Evolutionary conservation across 306 rosid species (phyloP).

Genomic region (Sechiopsis laciniata): DNA sequence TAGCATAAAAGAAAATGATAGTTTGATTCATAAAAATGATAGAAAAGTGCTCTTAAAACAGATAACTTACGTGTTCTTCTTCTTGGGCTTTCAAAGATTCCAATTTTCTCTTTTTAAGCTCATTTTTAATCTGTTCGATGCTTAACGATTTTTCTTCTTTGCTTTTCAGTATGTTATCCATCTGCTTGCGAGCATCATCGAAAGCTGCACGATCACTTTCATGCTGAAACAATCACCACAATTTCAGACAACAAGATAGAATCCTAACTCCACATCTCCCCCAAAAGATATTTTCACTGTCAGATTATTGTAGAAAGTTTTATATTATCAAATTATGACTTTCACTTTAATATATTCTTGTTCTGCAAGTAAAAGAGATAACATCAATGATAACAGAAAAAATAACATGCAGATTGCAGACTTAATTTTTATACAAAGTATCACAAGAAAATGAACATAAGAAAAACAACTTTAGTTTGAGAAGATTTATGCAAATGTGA

Average conservation of each 20-base stretch:
- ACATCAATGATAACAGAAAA: background rate
- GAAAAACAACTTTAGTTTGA: conserved; percentile 4
- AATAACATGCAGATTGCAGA: background rate
- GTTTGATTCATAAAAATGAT: background rate
- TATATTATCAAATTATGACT: conserved; percentile 3
- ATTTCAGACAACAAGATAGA: background rate
- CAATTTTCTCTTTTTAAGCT: conserved; percentile 52
- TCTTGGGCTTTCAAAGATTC: conserved; percentile 58
- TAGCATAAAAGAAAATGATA: conserved; percentile 3
- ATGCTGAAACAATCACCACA: conserved; percentile 48
- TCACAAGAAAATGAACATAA: background rate
- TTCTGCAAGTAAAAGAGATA: background rate
- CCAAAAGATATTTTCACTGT: background rate
- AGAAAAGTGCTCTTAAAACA: conserved; percentile 16
- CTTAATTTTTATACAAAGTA: background rate
- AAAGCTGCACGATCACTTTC: conserved; percentile 68
- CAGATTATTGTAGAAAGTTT: conserved; percentile 10
- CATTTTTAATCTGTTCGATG: conserved; percentile 45
- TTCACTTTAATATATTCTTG: conserved; percentile 10
- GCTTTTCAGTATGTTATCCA: conserved; percentile 50
- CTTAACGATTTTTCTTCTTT: conserved; percentile 44
- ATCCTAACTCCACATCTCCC: background rate
- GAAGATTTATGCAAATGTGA: background rate
- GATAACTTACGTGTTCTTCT: conserved; percentile 59
- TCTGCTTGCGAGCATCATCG: conserved; percentile 61